Evolutionary conservation across 495 filamentous ascomycete species (phyloP).

Genomic region (Neohortaea acidophila): DNA sequence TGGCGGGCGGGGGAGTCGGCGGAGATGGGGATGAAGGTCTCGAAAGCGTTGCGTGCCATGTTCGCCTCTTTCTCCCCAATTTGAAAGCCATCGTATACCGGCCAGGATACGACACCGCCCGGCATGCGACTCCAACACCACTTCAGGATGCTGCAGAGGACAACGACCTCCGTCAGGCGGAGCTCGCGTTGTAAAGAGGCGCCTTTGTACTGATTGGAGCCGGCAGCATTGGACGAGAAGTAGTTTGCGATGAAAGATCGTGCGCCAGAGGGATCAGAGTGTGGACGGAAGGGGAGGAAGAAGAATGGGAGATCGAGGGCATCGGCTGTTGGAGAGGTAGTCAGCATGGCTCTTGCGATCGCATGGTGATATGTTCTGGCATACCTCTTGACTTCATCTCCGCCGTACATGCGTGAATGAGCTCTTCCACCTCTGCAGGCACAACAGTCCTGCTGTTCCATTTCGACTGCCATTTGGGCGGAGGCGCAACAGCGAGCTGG

Average conservation of each 20-base stretch:
- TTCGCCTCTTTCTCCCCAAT: conserved; percentile 90
- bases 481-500: conserved; percentile 36
- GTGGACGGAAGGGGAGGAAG: conserved; percentile 88
- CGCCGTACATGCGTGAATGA: conserved; percentile 67
- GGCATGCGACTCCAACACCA: conserved; percentile 96
- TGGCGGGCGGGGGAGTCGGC: conserved; percentile 76
- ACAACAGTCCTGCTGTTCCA: conserved; percentile 75
- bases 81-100: conserved; percentile 89
- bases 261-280: conserved; percentile 77
- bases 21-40: conserved; percentile 89
- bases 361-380: conserved; percentile 16
- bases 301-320: conserved; percentile 84
- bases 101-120: conserved; percentile 90
- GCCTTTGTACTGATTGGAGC: conserved; percentile 33
- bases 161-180: conserved; percentile 86
- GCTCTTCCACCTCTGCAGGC: conserved; percentile 78
- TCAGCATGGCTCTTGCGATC: not conserved
- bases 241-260: conserved; percentile 87
- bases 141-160: conserved; percentile 85
- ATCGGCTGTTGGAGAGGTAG: conserved; percentile 25
- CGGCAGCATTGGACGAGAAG: conserved; percentile 44
- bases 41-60: conserved; percentile 82
- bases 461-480: conserved; percentile 77
- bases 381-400: conserved; percentile 92
- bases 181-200: conserved; percentile 69